Percentiles rank a stretch among this genome's conserved stretches.
phyloP scores from a whole-genome alignment of 2,329 filamentous ascomycete species.

The Mycosphaerella sp. region DNA sequence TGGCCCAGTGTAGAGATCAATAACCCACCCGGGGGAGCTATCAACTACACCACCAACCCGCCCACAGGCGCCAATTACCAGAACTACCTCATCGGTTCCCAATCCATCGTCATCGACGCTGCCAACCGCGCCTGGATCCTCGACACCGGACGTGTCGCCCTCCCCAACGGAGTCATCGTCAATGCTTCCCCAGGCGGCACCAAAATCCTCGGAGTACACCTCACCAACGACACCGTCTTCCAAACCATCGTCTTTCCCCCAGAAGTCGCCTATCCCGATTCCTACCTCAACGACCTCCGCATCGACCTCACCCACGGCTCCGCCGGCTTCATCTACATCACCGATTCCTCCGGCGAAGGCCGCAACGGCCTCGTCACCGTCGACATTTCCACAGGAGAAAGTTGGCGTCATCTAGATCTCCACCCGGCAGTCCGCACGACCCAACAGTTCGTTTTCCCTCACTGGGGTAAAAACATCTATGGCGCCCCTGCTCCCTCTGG shows the following conservation, averaged over 20 bases:
- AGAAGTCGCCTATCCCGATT: constrained; percentile 43
- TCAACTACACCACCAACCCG: constrained; percentile 47
- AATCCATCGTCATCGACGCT: constrained; percentile 48
- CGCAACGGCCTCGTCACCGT: constrained; percentile 47
- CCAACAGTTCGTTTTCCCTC: constrained; percentile 43
- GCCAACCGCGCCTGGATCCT: constrained; percentile 49
- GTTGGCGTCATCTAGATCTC: constrained; percentile 46
- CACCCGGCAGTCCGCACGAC: constrained; percentile 38
- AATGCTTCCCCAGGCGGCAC: constrained; percentile 44
- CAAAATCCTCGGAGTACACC: constrained; percentile 46
- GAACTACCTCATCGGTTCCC: constrained; percentile 47
- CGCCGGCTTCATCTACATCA: constrained; percentile 49
- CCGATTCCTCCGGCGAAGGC: constrained; percentile 45
- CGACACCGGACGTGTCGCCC: constrained; percentile 46
- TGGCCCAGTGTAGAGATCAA: constrained; percentile 44
- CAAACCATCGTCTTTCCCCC: constrained; percentile 47
- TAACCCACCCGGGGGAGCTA: constrained; percentile 44
- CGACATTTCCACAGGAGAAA: constrained; percentile 45
- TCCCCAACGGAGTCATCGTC: constrained; percentile 41
- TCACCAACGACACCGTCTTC: constrained; percentile 42
- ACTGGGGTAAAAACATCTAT: constrained; percentile 47
- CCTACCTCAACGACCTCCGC: constrained; percentile 50
- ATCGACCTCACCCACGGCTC: constrained; percentile 45
- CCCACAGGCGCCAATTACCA: constrained; percentile 42
- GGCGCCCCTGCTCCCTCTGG: constrained; percentile 32